Conservation (phyloP, 495 filamentous ascomycete genomes). For the Viridothelium virens region DNA sequence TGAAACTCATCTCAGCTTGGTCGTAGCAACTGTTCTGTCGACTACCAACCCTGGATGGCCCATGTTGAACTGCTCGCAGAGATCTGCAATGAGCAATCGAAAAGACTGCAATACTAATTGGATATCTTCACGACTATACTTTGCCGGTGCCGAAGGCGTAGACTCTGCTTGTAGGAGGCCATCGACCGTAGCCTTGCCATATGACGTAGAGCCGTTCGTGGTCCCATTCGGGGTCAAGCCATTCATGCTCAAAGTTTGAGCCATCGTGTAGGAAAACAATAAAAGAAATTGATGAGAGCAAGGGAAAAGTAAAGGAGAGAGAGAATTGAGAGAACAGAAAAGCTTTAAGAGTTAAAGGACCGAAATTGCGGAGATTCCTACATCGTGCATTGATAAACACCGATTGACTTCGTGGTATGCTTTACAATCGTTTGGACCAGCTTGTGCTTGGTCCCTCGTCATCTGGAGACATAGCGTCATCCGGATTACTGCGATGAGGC, state of each 20-base stretch:
- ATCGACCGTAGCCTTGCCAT: constrained; percentile 7
- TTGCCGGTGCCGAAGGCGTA: neutral
- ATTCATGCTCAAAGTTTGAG: neutral
- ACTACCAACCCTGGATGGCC: constrained; percentile 48
- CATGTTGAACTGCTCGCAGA: constrained; percentile 52
- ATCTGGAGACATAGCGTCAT: neutral
- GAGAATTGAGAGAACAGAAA: neutral
- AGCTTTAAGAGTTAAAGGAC: neutral
- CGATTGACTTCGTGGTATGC: neutral
- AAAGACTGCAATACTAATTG: constrained; percentile 45
- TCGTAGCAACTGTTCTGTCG: neutral
- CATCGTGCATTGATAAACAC: neutral
- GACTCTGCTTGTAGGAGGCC: neutral
- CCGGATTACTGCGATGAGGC: constrained; percentile 10
- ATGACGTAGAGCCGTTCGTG: neutral
- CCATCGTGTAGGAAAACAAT: neutral
- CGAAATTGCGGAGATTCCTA: neutral
- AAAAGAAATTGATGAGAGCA: neutral
- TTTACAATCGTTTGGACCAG: neutral
- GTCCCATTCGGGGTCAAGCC: neutral
- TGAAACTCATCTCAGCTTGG: constrained; percentile 15
- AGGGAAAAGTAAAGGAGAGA: neutral
- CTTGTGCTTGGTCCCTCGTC: neutral
- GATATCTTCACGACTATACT: constrained; percentile 4
- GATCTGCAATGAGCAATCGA: constrained; percentile 49